Percentiles rank a stretch among this genome's conserved stretches.
Evolutionary conservation across 371 early-diverging fungal species (phyloP).

Genomic region (Mortierella sp.): DNA sequence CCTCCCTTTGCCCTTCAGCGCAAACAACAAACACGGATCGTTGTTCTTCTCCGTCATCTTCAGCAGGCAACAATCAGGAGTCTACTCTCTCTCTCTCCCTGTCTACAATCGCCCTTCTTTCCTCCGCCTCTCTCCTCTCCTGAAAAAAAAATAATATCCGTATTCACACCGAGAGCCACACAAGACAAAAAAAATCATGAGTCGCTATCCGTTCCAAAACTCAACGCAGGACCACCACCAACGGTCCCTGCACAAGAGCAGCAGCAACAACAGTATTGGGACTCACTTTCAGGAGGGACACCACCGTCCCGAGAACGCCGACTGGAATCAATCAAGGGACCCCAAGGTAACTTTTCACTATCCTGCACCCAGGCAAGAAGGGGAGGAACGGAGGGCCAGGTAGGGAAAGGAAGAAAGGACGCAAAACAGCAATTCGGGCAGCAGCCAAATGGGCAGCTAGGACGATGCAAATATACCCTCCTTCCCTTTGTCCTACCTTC

Average conservation of each 20-base stretch:
- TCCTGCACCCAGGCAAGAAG: not conserved
- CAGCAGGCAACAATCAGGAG: conserved; percentile 3
- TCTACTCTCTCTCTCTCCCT: not conserved
- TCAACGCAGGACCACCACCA: conserved; percentile 8
- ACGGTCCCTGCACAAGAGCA: conserved; percentile 1
- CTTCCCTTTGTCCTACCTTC: not conserved
- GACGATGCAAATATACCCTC: not conserved
- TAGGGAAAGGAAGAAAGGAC: not conserved
- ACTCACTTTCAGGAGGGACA: conserved; percentile 45
- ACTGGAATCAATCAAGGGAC: conserved; percentile 39
- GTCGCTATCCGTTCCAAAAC: conserved; percentile 29
- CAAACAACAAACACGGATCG: not conserved
- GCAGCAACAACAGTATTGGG: not conserved
- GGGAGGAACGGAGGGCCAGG: not conserved
- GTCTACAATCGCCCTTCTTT: not conserved
- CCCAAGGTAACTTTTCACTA: conserved; percentile 23
- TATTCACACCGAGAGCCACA: not conserved
- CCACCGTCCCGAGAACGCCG: conserved; percentile 24
- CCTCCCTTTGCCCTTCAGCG: conserved; percentile 20
- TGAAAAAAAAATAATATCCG: not conserved
- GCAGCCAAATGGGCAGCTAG: not conserved
- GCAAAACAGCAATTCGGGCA: not conserved
- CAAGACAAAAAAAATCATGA: conserved; percentile 3
- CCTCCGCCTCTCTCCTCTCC: not conserved
- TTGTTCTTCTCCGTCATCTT: conserved; percentile 2